A percentile compares a stretch with the other conserved stretches of the same genome.
phyloP scores from a whole-genome alignment of 1,139 yeast species.

The Protomyces arabidopsidicola region DNA sequence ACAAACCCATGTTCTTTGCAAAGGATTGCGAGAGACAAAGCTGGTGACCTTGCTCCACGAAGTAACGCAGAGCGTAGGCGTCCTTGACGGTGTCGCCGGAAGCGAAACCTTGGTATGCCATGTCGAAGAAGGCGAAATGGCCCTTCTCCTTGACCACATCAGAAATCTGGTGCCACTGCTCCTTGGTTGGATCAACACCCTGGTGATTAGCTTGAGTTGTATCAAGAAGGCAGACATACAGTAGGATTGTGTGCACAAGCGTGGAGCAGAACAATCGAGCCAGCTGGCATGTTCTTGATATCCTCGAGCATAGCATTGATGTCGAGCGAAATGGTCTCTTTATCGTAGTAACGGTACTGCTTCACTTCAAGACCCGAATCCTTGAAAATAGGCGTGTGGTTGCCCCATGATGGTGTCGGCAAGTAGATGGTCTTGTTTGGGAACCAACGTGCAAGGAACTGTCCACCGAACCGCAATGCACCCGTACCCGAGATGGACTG shows the following conservation, averaged over 20 bases:
- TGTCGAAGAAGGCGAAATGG: conserved; percentile 83
- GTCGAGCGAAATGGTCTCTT: conserved; percentile 57
- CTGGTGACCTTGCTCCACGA: conserved; percentile 53
- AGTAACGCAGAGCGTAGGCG: conserved; percentile 81
- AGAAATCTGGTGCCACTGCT: conserved; percentile 75
- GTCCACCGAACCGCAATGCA: conserved; percentile 64
- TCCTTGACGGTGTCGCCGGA: conserved; percentile 80
- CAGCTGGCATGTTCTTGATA: conserved; percentile 65
- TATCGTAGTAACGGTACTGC: conserved; percentile 64
- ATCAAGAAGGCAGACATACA: background rate
- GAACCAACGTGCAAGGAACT: conserved; percentile 53
- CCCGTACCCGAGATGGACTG: conserved; percentile 74
- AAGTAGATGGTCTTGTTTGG: conserved; percentile 48
- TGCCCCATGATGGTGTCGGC: conserved; percentile 74
- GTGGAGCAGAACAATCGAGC: conserved; percentile 78
- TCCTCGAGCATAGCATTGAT: conserved; percentile 63
- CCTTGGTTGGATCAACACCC: conserved; percentile 85
- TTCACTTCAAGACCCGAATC: conserved; percentile 49
- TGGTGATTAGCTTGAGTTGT: background rate
- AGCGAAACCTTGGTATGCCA: conserved; percentile 97
- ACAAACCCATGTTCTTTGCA: conserved; percentile 95
- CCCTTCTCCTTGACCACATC: conserved; percentile 56
- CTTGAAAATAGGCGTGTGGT: conserved; percentile 53
- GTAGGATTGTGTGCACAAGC: conserved; percentile 99
- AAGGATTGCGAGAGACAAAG: conserved; percentile 80